A percentile compares a stretch with the other conserved stretches of the same genome.
Evolutionary conservation across 306 rosid species (phyloP).

Genomic region (Styphnolobium japonicum): DNA sequence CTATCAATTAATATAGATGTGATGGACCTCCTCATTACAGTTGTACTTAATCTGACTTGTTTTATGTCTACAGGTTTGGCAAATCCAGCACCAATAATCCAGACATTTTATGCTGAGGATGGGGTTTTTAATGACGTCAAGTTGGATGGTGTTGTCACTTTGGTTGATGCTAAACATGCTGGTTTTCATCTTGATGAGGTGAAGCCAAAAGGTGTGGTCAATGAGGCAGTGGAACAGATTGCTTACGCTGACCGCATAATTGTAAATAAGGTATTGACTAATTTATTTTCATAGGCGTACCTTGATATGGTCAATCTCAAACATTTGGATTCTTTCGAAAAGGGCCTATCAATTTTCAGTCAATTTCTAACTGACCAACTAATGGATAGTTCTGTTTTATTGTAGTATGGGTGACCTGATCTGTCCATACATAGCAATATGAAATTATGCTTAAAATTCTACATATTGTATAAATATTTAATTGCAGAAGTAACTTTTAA

Average conservation of each 20-base stretch:
- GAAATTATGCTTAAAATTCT: background rate
- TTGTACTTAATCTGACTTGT: too few relatives aligned
- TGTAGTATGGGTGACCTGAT: background rate
- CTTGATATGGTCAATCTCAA: background rate
- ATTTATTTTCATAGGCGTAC: background rate
- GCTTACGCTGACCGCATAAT: slow-evolving; percentile 96
- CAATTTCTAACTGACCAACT: background rate
- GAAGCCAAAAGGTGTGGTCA: slow-evolving; percentile 84
- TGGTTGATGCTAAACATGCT: slow-evolving; percentile 94
- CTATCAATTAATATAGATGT: too few relatives aligned
- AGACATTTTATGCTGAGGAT: slow-evolving; percentile 95
- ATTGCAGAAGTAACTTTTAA: too few relatives aligned
- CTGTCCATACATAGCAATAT: background rate
- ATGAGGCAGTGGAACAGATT: slow-evolving; percentile 91
- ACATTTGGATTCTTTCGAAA: slow-evolving; percentile 6
- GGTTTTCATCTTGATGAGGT: slow-evolving; percentile 79
- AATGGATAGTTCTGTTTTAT: background rate
- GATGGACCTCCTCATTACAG: too few relatives aligned
- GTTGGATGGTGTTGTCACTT: slow-evolving; percentile 95
- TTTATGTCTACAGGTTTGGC: slow-evolving; percentile 74
- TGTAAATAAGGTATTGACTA: slow-evolving; percentile 72
- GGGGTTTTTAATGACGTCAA: slow-evolving; percentile 75
- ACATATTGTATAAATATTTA: too few relatives aligned
- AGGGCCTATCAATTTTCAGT: background rate
- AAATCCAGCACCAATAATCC: slow-evolving; percentile 93